Evolutionary conservation across 495 filamentous ascomycete species (phyloP).

Genomic region (Hyaloscypha finlandica): DNA sequence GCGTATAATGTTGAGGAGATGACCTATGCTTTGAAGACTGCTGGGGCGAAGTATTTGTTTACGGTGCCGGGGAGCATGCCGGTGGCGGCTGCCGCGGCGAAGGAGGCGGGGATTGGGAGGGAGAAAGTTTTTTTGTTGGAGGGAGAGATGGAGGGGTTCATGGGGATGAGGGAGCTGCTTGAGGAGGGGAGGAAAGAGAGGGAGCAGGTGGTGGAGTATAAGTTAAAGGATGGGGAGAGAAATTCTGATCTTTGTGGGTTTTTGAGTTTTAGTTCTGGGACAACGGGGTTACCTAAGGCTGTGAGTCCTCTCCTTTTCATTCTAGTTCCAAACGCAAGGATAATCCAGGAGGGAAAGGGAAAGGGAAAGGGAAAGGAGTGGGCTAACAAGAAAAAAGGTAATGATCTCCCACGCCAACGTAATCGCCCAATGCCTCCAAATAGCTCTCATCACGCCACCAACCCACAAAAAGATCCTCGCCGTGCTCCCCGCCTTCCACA

Average conservation of each 20-base stretch:
- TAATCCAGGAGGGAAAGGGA: background rate
- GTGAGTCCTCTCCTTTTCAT: slow-evolving; percentile 42
- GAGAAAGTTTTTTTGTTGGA: slow-evolving; percentile 53
- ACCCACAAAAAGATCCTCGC: slow-evolving; percentile 24
- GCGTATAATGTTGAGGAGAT: slow-evolving; percentile 75
- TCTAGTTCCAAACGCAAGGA: no score
- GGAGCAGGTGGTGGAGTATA: slow-evolving; percentile 34
- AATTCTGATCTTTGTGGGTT: slow-evolving; percentile 61
- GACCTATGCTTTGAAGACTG: slow-evolving; percentile 72
- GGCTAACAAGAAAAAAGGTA: slow-evolving; percentile 32
- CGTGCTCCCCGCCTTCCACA: slow-evolving; percentile 24
- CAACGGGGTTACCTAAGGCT: slow-evolving; percentile 88
- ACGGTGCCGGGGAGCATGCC: slow-evolving; percentile 57
- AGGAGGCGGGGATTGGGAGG: slow-evolving; percentile 60
- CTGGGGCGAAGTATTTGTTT: slow-evolving; percentile 63
- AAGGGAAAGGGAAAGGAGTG: background rate
- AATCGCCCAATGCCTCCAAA: slow-evolving; percentile 62
- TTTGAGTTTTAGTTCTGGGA: slow-evolving; percentile 81
- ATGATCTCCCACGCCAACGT: slow-evolving; percentile 67
- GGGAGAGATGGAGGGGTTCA: slow-evolving; percentile 37
- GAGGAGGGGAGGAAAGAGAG: slow-evolving; percentile 17
- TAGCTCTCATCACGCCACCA: slow-evolving; percentile 32
- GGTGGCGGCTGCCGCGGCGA: slow-evolving; percentile 68
- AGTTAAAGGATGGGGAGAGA: slow-evolving; percentile 45
- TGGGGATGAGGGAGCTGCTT: slow-evolving; percentile 35